Evolutionary conservation across 2,329 filamentous ascomycete species (phyloP).

Genomic region (Immersiporthe knoxdaviesiana): DNA sequence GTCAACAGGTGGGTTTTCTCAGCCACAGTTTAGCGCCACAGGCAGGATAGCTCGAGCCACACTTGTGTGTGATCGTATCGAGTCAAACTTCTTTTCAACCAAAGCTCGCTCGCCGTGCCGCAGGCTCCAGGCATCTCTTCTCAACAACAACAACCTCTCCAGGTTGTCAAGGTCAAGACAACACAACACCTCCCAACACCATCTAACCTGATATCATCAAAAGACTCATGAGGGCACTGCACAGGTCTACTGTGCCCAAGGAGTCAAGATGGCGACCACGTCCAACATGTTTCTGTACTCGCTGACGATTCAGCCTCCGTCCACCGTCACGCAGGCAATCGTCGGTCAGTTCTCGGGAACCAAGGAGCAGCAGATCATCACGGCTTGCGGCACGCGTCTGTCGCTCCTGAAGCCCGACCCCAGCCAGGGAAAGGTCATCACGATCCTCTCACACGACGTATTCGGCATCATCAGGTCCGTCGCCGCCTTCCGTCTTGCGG

Average conservation of each 20-base stretch:
- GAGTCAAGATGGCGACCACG: slow-evolving; percentile 83
- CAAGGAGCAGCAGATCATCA: slow-evolving; percentile 97
- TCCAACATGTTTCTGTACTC: slow-evolving; percentile 99
- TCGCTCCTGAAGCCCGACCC: slow-evolving; percentile 86
- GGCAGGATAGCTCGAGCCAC: slow-evolving; percentile 8
- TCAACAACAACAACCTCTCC: slow-evolving; percentile 11
- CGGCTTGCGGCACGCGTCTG: slow-evolving; percentile 87
- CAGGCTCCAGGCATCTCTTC: slow-evolving; percentile 5
- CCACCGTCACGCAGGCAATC: slow-evolving; percentile 86
- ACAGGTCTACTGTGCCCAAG: slow-evolving; percentile 54
- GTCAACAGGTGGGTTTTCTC: slow-evolving; percentile 9
- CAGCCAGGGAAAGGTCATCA: slow-evolving; percentile 81
- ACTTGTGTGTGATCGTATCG: background rate
- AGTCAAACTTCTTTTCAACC: slow-evolving; percentile 12
- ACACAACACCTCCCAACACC: background rate
- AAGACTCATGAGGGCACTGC: slow-evolving; percentile 41
- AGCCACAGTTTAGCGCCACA: slow-evolving; percentile 18
- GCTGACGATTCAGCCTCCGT: slow-evolving; percentile 90
- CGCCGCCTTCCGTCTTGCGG: slow-evolving; percentile 87
- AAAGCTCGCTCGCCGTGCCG: background rate
- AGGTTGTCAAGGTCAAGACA: slow-evolving; percentile 16
- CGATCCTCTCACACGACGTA: slow-evolving; percentile 86
- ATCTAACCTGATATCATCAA: slow-evolving; percentile 12
- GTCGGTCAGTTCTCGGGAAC: slow-evolving; percentile 94
- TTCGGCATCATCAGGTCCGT: slow-evolving; percentile 94